Evolutionary conservation across 169 alveolate genomes (phyloP).

Genomic region (Cryptosporidium muris): DNA sequence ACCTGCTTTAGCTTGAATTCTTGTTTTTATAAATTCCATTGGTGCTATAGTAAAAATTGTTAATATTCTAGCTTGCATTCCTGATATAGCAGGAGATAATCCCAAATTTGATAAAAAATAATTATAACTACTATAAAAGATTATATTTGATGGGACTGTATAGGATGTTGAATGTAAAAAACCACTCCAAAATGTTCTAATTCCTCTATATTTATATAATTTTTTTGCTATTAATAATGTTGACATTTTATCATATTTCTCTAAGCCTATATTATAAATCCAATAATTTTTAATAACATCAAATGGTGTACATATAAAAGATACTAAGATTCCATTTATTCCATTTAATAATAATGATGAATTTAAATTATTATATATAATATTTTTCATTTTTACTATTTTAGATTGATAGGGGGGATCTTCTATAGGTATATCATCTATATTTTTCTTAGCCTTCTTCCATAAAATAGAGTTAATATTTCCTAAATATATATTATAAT

Average conservation of each 20-base stretch:
- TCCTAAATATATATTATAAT: no score
- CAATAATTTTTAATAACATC: conserved; percentile 76
- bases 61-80: conserved; percentile 26
- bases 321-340: conserved; percentile 18
- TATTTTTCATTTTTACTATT: no score
- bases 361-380: no score
- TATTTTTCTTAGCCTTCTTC: no score
- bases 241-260: neutral
- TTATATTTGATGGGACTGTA: conserved; percentile 24
- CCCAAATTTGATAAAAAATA: conserved; percentile 16
- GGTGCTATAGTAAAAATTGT: conserved; percentile 23
- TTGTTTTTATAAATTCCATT: conserved; percentile 23
- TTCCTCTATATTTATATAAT: conserved; percentile 9
- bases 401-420: no score
- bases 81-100: conserved; percentile 6
- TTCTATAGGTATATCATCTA: no score
- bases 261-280: conserved; percentile 14
- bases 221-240: conserved; percentile 3
- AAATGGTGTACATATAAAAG: conserved; percentile 75
- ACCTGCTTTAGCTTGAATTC: conserved; percentile 20
- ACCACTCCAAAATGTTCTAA: conserved; percentile 39
- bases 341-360: neutral
- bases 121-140: conserved; percentile 22
- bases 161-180: neutral
- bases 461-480: no score